Conservation (phyloP, 257 asterid genomes). For the Solanum chilense region DNA sequence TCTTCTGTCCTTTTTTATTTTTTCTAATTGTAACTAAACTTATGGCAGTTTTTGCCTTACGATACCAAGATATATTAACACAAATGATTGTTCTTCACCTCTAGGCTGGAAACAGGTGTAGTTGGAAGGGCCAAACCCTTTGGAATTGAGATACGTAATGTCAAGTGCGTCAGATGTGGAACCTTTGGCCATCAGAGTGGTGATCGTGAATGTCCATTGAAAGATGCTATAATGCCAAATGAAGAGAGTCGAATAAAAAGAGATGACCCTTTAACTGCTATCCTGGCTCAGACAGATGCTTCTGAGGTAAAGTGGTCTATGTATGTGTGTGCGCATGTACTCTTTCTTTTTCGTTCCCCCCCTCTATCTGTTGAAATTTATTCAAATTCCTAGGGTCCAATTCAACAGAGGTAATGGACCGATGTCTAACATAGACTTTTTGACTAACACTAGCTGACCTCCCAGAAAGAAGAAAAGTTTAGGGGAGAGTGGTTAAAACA, state of each 20-base stretch:
- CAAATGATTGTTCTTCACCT: slow-evolving; percentile 1
- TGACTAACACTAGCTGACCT: neutral
- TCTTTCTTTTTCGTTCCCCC: neutral
- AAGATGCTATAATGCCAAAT: slow-evolving; percentile 86
- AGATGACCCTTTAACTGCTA: slow-evolving; percentile 90
- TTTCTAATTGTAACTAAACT: neutral
- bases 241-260: slow-evolving; percentile 89
- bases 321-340: neutral
- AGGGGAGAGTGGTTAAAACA: neutral
- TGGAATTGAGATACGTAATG: slow-evolving; percentile 96
- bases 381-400: neutral
- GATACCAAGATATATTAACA: neutral
- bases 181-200: slow-evolving; percentile 95
- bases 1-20: neutral
- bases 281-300: slow-evolving; percentile 71
- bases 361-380: neutral
- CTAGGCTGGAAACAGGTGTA: slow-evolving; percentile 91
- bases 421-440: neutral
- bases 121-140: slow-evolving; percentile 85
- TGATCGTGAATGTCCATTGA: slow-evolving; percentile 96
- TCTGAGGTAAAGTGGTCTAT: slow-evolving; percentile 44
- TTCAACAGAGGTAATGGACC: neutral
- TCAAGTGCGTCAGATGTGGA: slow-evolving; percentile 93
- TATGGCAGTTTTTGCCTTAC: neutral
- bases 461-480: neutral